Evolutionary conservation across 129 eudicot species (phyloP).

Genomic region (Tagetes patula): DNA sequence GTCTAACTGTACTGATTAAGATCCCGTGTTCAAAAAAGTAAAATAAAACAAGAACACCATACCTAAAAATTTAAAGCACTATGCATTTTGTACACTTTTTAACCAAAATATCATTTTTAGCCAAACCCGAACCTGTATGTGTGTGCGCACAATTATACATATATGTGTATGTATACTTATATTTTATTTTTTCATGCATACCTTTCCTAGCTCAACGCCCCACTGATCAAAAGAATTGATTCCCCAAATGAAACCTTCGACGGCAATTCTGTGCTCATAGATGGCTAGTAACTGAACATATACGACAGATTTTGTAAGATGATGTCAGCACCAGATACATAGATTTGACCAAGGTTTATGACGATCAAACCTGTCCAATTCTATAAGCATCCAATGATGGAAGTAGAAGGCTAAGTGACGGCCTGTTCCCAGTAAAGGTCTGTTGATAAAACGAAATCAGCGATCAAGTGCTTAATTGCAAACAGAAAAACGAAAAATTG

Average conservation of each 20-base stretch:
- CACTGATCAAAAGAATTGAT: constrained; percentile 95
- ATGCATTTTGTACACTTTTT: too few relatives aligned
- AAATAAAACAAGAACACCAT: too few relatives aligned
- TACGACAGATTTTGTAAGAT: constrained; percentile 15
- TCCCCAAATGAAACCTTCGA: constrained; percentile 91
- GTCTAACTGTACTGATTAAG: too few relatives aligned
- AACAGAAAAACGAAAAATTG: background rate
- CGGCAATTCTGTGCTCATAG: constrained; percentile 88
- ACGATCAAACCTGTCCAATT: constrained; percentile 77
- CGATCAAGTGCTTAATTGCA: constrained; percentile 12
- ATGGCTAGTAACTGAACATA: constrained; percentile 70
- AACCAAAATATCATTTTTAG: too few relatives aligned
- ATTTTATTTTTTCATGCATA: constrained; percentile 21
- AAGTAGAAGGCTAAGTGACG: constrained; percentile 86
- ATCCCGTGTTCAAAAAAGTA: too few relatives aligned
- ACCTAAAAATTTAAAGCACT: too few relatives aligned
- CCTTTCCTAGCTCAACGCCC: constrained; percentile 99
- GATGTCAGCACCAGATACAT: constrained; percentile 8
- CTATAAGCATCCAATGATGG: constrained; percentile 85
- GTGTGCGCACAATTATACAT: too few relatives aligned
- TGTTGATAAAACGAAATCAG: constrained; percentile 37
- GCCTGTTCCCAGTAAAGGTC: constrained; percentile 97
- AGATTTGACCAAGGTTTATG: background rate
- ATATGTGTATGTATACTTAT: background rate
- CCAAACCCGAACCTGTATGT: too few relatives aligned